These are phyloP conservation scores for Alternaria angustiovoidea DNA, from an alignment of 2,329 filamentous ascomycete species.

Conservation along the genomic window DNA sequence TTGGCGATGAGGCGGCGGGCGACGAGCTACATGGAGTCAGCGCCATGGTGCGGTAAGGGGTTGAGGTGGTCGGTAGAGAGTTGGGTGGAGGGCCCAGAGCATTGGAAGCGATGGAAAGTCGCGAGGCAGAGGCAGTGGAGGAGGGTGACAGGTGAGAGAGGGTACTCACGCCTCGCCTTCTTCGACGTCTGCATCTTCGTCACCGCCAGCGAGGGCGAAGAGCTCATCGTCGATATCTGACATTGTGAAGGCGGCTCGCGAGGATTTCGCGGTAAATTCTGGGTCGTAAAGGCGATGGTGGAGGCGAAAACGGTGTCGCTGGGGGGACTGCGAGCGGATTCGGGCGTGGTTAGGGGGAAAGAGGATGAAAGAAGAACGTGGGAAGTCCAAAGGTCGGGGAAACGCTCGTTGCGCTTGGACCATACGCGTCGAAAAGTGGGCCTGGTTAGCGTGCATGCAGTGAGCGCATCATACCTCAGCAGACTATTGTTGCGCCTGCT, in stretches of 20 bases:
- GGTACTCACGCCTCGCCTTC: conserved; percentile 83
- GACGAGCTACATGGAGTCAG: conserved; percentile 67
- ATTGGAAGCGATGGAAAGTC: conserved; percentile 6
- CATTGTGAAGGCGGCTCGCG: conserved; percentile 61
- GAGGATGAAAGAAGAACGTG: conserved; percentile 25
- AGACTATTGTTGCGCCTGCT: conserved; percentile 7
- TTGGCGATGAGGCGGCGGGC: conserved; percentile 68
- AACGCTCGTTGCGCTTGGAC: conserved; percentile 30
- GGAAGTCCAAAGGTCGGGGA: conserved; percentile 31
- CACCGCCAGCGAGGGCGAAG: conserved; percentile 87
- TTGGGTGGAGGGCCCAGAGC: conserved; percentile 19
- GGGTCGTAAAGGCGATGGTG: conserved; percentile 3
- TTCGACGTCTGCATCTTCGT: conserved; percentile 66
- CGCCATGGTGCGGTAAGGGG: conserved; percentile 26
- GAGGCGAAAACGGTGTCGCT: conserved; percentile 14
- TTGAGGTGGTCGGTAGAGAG: conserved; percentile 17
- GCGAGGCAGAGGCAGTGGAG: conserved; percentile 9
- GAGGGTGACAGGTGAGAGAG: conserved; percentile 18
- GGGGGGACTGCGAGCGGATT: conserved; percentile 17
- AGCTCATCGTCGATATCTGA: conserved; percentile 88
- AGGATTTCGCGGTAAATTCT: neutral
- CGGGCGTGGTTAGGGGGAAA: conserved; percentile 24
- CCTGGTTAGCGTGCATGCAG: conserved; percentile 23
- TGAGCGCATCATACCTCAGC: conserved; percentile 30
- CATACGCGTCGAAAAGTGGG: conserved; percentile 31